phyloP scores from a whole-genome alignment of 2,329 filamentous ascomycete genomes.

The Talaromyces amestolkiae region DNA sequence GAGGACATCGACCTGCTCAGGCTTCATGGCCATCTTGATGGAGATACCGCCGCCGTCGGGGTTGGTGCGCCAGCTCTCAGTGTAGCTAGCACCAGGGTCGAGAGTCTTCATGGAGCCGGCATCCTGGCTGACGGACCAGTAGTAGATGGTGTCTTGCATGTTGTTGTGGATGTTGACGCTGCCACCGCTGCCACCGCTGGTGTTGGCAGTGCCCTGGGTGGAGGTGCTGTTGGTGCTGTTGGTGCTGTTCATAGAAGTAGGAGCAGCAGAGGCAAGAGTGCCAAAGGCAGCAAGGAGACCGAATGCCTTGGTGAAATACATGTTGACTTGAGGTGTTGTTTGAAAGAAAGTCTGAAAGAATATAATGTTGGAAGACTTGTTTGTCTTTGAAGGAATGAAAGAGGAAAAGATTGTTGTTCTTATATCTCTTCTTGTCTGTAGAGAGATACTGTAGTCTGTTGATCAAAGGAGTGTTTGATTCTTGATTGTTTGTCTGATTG shows the following conservation, averaged over 20 bases:
- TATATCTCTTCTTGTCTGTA: slow-evolving; percentile 4
- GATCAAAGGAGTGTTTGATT: slow-evolving; percentile 3
- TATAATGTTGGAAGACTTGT: slow-evolving; percentile 1
- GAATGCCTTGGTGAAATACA: slow-evolving; percentile 19
- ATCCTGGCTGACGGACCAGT: slow-evolving; percentile 40
- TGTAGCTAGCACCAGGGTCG: slow-evolving; percentile 35
- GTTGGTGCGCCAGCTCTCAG: slow-evolving; percentile 36
- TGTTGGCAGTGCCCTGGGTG: slow-evolving; percentile 27
- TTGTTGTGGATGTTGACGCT: slow-evolving; percentile 40
- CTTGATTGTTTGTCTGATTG: slow-evolving; percentile 18
- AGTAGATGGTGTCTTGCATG: slow-evolving; percentile 37
- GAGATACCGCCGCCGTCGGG: slow-evolving; percentile 42
- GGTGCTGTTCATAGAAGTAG: slow-evolving; percentile 21
- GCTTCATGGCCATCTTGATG: slow-evolving; percentile 40
- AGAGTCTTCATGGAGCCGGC: slow-evolving; percentile 37
- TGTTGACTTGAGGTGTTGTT: slow-evolving; percentile 10
- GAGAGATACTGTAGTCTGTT: slow-evolving; percentile 9
- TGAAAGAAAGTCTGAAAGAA: slow-evolving; percentile 11
- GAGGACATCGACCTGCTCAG: slow-evolving; percentile 37
- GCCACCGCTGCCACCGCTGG: slow-evolving; percentile 22
- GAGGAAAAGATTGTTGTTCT: background rate
- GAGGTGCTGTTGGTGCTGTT: slow-evolving; percentile 22
- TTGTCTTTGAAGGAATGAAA: background rate
- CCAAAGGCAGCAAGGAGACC: slow-evolving; percentile 14
- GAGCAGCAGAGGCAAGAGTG: slow-evolving; percentile 17